A percentile compares a stretch with the other conserved stretches of the same genome.
Evolutionary conservation across 108 stramenopile genomes (phyloP).

Genomic region (Cylindrotheca fusiformis): DNA sequence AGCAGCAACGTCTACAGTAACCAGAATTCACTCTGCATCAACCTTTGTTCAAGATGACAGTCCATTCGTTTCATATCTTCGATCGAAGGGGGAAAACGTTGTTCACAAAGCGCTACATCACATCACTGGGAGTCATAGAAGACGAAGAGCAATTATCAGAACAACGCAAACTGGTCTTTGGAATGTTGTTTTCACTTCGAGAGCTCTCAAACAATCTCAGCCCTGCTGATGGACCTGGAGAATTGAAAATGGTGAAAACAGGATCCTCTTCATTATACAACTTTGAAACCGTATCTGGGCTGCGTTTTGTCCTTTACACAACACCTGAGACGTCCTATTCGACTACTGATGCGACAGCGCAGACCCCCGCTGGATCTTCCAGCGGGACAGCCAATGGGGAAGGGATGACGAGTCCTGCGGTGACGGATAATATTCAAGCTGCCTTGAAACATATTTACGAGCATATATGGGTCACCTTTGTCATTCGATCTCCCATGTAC

Average conservation of each 20-base stretch:
- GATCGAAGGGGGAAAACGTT: slow-evolving; percentile 87
- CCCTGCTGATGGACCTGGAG: slow-evolving; percentile 45
- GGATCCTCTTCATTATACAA: slow-evolving; percentile 79
- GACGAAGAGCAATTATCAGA: slow-evolving; percentile 75
- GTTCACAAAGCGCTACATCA: slow-evolving; percentile 78
- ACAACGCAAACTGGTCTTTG: slow-evolving; percentile 88
- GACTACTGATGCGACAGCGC: neutral
- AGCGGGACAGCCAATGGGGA: neutral
- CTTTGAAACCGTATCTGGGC: slow-evolving; percentile 78
- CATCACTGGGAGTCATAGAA: slow-evolving; percentile 6
- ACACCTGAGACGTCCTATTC: slow-evolving; percentile 24
- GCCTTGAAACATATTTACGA: slow-evolving; percentile 83
- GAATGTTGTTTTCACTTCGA: slow-evolving; percentile 83
- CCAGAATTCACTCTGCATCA: too few species aligned
- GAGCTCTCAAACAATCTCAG: slow-evolving; percentile 75
- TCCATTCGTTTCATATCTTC: slow-evolving; percentile 84
- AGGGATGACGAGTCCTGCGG: slow-evolving; percentile 23
- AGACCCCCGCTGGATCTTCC: neutral
- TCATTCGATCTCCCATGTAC: slow-evolving; percentile 83
- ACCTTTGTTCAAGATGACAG: slow-evolving; percentile 77
- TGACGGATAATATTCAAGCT: slow-evolving; percentile 49
- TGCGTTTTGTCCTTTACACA: slow-evolving; percentile 82
- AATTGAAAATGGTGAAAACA: slow-evolving; percentile 74
- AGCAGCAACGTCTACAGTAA: too few species aligned
- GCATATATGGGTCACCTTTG: slow-evolving; percentile 81